Base-by-base conservation (phyloP, 2,329 filamentous ascomycete species). In the Alternaria sp. region DNA sequence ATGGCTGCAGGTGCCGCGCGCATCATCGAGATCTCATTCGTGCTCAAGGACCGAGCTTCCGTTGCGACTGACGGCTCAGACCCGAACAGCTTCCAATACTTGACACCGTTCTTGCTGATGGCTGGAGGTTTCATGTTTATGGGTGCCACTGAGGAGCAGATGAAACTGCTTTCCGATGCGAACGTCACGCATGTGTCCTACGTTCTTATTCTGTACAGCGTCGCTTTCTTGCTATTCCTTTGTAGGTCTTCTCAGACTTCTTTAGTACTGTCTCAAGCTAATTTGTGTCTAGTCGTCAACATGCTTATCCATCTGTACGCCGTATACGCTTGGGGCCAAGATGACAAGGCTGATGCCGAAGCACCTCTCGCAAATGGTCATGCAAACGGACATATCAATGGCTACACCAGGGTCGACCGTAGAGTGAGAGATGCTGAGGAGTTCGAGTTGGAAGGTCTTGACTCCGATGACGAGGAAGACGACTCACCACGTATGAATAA, bases 91-190 rank as follows among this genome's bases (percentile, higher is more conserved):
- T 92, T 90, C 78, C 90, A 92, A 77, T 90, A 90, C 68, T 76
- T 92, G 46, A 85, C 90, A 27, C 86, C 88, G 54, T 92, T 91
- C 72, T 85, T 98, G 41, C 86, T 99, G 28, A 97, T 92, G 73
- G 93, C 94, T 6, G 91, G 94, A 4, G 95, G 95, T 1, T 97
- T 98, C 81, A 85, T 99, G 41, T 99, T 99, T 82, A 97, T 98
- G 93, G 92, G 93, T 32, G 94, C 95, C 16, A 98, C 93, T 0
- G 95, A 98, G 78, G 94, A 99, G 81, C 95, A 98, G 80, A 97
- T 98, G 92, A 74, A 84, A 22, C 83, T 97, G 2, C 84, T 98
- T 5, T 85, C 87, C 41, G 83, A 87, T 40, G 90, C 92, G 0
- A 85, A 89, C 60, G 89, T 98, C 72, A 93, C 93, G 27, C 93